A percentile compares a stretch with the other conserved stretches of the same genome.
Conservation (phyloP, 106 monocot species). For the Acorus gramineus region DNA sequence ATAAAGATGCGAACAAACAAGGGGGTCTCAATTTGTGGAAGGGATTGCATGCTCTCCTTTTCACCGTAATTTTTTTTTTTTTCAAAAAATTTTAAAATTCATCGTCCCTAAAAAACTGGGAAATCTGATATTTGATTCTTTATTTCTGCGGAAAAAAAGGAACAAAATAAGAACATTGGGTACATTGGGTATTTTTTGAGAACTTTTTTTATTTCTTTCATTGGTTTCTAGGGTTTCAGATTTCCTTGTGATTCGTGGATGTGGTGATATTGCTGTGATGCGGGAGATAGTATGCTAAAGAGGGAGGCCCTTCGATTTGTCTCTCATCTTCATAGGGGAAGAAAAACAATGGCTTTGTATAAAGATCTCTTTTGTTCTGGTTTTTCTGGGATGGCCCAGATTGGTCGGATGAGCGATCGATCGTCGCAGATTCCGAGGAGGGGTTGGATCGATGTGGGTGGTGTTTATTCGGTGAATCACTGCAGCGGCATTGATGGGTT, state of each 20-base stretch:
- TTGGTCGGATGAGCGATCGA: neutral
- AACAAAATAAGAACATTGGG: too few relatives aligned
- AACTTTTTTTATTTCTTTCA: too few relatives aligned
- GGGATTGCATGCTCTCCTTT: too few relatives aligned
- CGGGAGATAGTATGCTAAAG: slow-evolving; percentile 16
- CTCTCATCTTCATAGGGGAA: neutral
- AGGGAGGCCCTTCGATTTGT: slow-evolving; percentile 6
- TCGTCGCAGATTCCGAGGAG: neutral
- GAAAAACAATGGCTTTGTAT: slow-evolving; percentile 14
- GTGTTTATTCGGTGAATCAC: neutral
- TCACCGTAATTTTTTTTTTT: too few relatives aligned
- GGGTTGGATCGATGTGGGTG: neutral
- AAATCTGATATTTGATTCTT: too few relatives aligned
- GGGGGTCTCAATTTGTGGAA: too few relatives aligned
- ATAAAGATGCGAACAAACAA: too few relatives aligned
- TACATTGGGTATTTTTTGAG: too few relatives aligned
- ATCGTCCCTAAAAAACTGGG: too few relatives aligned
- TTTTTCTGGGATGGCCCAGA: slow-evolving; percentile 3
- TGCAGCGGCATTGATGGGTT: neutral
- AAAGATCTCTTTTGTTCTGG: neutral
- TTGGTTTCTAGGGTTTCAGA: too few relatives aligned
- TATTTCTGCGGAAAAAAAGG: too few relatives aligned
- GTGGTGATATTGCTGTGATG: slow-evolving; percentile 4
- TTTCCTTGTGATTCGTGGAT: neutral
- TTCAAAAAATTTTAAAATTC: too few relatives aligned